Evolutionary conservation across 345 rosid species (phyloP), one percentile per base, ranked within the genome.

Genomic region (Odontarrhena argentea): DNA sequence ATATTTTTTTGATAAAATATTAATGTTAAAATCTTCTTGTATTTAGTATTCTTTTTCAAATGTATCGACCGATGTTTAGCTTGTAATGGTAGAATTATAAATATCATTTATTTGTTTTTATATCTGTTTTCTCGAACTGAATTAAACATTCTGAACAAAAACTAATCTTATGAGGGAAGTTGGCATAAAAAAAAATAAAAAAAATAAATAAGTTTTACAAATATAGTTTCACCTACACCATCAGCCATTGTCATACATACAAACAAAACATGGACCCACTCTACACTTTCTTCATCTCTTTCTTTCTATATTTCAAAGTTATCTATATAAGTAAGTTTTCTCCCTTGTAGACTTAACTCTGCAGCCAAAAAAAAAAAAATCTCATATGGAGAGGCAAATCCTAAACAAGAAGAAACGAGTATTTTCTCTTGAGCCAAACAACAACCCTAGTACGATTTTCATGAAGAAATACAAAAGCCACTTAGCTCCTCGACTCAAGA

Each of bases 401-500:
- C 53, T 54, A 70, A 65, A 56, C 59, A 77, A 71, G 57, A 60
- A 75, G 38, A 74, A 67, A 48, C 65, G 81, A 50, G 53, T 71
- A 24, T 71, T 64, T 74, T 75, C 79, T 53, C 32, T 36, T 34
- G 76, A 82, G 59, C 78, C 77, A 58, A 63, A 58, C 25, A 62
- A 71, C 37, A 57, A 43, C 22, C 66, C 54, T 59, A 41, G 59
- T 7, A 55, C 59, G 11, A 41, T 25, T 44, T 82, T 79, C 43
- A 67, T 60, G 7, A 76, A 71, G 42, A 79, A 61, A 58, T 82
- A 79, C 65, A 70, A 52, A 49, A 81, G 67, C 44, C 63, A 69
- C 68, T 78, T 81, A 25, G 55, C 77, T 41, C 83, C 81, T 35
- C 74, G 76, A 43, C 76, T 82, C 37, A 57, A 57, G 75, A 77